Percentiles rank a stretch among this genome's conserved stretches.
phyloP scores from a whole-genome alignment of 2,329 filamentous ascomycete genomes.

The Colletotrichum gigasporum region DNA sequence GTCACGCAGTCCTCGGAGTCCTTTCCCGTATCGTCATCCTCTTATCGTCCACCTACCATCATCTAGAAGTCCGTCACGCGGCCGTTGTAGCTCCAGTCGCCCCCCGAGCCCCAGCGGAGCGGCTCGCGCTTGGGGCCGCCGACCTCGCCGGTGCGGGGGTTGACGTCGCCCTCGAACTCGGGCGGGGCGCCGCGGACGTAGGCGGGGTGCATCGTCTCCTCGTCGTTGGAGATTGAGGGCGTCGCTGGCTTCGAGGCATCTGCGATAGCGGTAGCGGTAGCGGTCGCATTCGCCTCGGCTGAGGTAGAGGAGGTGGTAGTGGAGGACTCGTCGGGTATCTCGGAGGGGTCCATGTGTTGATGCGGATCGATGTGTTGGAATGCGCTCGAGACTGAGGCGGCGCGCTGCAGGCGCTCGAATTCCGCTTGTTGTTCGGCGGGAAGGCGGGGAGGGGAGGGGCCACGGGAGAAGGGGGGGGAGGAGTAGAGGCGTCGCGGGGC shows the following conservation, averaged over 20 bases:
- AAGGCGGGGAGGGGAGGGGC: conserved; percentile 83
- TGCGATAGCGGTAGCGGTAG: conserved; percentile 29
- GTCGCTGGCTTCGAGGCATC: conserved; percentile 22
- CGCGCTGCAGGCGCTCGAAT: conserved; percentile 85
- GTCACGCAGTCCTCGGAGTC: too few species aligned
- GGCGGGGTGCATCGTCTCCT: conserved; percentile 69
- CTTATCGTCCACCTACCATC: neutral
- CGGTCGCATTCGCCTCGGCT: conserved; percentile 33
- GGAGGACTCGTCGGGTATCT: conserved; percentile 33
- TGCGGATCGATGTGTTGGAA: conserved; percentile 43
- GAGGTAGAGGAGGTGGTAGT: conserved; percentile 36
- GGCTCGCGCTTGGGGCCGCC: conserved; percentile 98
- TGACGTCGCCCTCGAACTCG: conserved; percentile 91
- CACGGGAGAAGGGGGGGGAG: conserved; percentile 55
- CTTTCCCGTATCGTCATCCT: neutral
- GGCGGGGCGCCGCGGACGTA: conserved; percentile 81
- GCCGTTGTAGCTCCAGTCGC: conserved; percentile 94
- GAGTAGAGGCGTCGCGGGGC: conserved; percentile 23
- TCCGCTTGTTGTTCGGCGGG: conserved; percentile 89
- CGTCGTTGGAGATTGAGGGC: conserved; percentile 40
- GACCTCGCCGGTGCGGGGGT: conserved; percentile 94
- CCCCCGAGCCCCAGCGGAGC: conserved; percentile 79
- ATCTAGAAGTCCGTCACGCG: conserved; percentile 88
- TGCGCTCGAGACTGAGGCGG: conserved; percentile 56
- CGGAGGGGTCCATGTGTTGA: conserved; percentile 19